Evolutionary conservation across 148 eudicot species (phyloP).

Genomic region (Dianthus caryophyllus): DNA sequence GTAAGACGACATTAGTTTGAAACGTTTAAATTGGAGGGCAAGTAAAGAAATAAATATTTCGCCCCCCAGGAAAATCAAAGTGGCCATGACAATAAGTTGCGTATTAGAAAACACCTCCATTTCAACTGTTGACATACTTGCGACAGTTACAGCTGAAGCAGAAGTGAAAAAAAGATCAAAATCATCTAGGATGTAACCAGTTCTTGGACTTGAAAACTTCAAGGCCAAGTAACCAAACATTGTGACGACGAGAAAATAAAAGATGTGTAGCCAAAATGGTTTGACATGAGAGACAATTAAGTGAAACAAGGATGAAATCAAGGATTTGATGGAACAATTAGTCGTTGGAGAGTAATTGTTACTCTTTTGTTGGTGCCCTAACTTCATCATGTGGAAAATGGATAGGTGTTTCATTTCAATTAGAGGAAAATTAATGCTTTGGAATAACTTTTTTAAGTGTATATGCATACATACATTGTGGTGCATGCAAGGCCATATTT

Average conservation of each 20-base stretch:
- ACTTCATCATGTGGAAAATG: background rate
- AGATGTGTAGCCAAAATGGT: conserved; percentile 36
- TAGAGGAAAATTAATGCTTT: too few relatives aligned
- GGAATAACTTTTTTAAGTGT: too few relatives aligned
- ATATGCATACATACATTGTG: too few relatives aligned
- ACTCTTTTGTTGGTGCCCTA: background rate
- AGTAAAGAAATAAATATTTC: conserved; percentile 47
- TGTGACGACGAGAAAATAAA: conserved; percentile 28
- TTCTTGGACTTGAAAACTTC: conserved; percentile 26
- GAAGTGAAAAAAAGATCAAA: conserved; percentile 45
- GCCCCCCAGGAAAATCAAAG: conserved; percentile 52
- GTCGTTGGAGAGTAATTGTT: too few relatives aligned
- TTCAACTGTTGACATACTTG: conserved; percentile 61
- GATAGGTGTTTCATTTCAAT: too few relatives aligned
- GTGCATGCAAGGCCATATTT: too few relatives aligned
- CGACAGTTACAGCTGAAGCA: conserved; percentile 42
- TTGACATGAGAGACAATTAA: conserved; percentile 12
- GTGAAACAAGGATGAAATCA: conserved; percentile 1
- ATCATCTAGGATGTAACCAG: conserved; percentile 3
- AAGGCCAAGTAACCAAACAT: conserved; percentile 32
- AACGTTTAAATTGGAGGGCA: conserved; percentile 28
- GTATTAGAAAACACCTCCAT: conserved; percentile 63
- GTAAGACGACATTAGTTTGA: conserved; percentile 5
- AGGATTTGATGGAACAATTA: too few relatives aligned
- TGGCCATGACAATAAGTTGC: conserved; percentile 39